A percentile compares a stretch with the other conserved stretches of the same genome.
Conservation (phyloP, 2,329 filamentous ascomycete genomes). For the Neophaeococcomyces mojaviensis region DNA sequence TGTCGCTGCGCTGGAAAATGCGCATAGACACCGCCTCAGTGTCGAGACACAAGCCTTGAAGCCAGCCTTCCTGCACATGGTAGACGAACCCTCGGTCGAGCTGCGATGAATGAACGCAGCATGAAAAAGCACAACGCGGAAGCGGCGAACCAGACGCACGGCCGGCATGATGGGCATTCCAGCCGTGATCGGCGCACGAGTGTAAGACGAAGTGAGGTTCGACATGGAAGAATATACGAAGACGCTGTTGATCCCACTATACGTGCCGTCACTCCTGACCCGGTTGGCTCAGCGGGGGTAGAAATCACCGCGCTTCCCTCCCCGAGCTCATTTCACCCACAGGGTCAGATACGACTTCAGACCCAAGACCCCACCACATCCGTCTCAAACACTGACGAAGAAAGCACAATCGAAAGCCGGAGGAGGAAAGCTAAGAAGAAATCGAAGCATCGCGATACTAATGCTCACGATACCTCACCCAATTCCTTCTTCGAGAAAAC, state of each 20-base stretch:
- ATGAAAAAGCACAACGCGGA: constrained; percentile 29
- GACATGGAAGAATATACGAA: constrained; percentile 26
- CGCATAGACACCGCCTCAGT: neutral
- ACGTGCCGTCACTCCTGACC: constrained; percentile 41
- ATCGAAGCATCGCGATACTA: constrained; percentile 13
- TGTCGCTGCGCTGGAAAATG: too few relatives aligned
- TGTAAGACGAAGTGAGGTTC: constrained; percentile 22
- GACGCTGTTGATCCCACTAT: constrained; percentile 38
- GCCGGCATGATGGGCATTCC: constrained; percentile 17
- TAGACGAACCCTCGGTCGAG: constrained; percentile 28
- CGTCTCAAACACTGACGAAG: constrained; percentile 21
- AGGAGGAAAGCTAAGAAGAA: constrained; percentile 16
- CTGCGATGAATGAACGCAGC: constrained; percentile 29
- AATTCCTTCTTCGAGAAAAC: constrained; percentile 22
- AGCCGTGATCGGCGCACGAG: constrained; percentile 8
- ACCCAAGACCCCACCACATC: constrained; percentile 18
- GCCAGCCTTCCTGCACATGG: constrained; percentile 34
- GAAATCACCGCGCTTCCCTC: constrained; percentile 14
- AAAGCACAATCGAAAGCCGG: constrained; percentile 30
- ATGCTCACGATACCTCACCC: constrained; percentile 17
- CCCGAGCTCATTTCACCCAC: constrained; percentile 17
- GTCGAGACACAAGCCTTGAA: constrained; percentile 21
- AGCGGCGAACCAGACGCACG: constrained; percentile 25
- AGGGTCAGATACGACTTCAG: constrained; percentile 11
- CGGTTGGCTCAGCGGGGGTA: constrained; percentile 23